A percentile compares a stretch with the other conserved stretches of the same genome.
Evolutionary conservation across 2,329 filamentous ascomycete species (phyloP).

Genomic region (Periconia sp.): DNA sequence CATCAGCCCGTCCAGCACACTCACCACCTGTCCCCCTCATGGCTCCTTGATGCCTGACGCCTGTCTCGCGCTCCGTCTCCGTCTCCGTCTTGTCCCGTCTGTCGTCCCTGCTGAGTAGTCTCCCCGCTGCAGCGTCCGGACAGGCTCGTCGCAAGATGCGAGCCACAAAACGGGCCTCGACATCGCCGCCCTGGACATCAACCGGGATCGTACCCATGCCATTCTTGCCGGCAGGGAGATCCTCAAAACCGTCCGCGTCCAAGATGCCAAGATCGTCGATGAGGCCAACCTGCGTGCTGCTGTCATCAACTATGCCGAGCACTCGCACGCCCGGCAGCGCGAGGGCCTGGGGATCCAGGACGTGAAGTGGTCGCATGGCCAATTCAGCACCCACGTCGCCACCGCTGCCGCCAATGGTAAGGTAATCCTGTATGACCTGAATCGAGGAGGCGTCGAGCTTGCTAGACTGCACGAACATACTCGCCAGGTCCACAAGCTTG

Average conservation of each 20-base stretch:
- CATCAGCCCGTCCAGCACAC: neutral
- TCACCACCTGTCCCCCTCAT: neutral
- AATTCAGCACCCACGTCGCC: constrained; percentile 65
- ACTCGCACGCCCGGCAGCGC: constrained; percentile 57
- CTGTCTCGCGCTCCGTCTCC: constrained; percentile 6
- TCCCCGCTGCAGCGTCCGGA: constrained; percentile 46
- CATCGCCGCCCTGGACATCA: constrained; percentile 68
- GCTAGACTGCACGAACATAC: constrained; percentile 68
- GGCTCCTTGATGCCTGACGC: neutral
- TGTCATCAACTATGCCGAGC: constrained; percentile 63
- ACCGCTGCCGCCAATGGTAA: constrained; percentile 70
- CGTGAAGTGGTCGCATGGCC: constrained; percentile 71
- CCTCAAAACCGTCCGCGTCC: constrained; percentile 67
- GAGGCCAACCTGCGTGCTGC: constrained; percentile 68
- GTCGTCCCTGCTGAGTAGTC: constrained; percentile 15
- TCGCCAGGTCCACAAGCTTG: constrained; percentile 69
- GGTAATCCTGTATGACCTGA: constrained; percentile 69
- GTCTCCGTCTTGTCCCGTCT: constrained; percentile 2
- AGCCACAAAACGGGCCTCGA: constrained; percentile 69
- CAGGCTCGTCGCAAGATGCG: constrained; percentile 60
- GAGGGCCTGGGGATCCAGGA: constrained; percentile 68
- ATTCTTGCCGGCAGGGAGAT: constrained; percentile 70
- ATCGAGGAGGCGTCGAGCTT: constrained; percentile 65
- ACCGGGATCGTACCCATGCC: constrained; percentile 67
- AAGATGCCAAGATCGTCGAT: constrained; percentile 63